Base-by-base conservation (phyloP, 2,329 filamentous ascomycete genomes). In the Aspergillus fijiensis region DNA sequence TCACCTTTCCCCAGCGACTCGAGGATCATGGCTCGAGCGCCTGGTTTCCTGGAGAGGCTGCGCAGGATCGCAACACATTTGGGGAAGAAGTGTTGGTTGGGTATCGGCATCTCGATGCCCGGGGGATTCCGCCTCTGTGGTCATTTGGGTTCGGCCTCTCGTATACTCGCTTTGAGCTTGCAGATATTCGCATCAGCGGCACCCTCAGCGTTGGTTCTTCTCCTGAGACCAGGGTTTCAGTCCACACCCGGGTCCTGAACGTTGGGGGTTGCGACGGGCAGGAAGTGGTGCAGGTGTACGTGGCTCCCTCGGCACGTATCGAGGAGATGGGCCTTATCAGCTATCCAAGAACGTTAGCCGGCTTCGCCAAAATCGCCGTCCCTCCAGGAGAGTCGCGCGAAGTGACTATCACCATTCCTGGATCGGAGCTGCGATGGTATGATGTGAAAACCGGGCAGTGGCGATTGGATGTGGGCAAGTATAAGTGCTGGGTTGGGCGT, bases 131-230 rank as follows among this genome's bases (percentile, higher is more conserved):
- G 5, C 86, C 87, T 0, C 79, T 89, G 0, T 92, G 91, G 75
- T 81, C 87, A 29, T 92, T 92, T 65, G 89, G 89, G 11, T 88
- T 90, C 70, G 89, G 89, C 1, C 80, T 92, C 7, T 89, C 87
- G 0, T 92, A 92, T 73, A 91, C 89, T 0, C 83, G 77, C 0
- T 92, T 92, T 70, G 80, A 82, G 51, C 54, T 61, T 5, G 35
- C 23, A 10, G 57, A 58, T 25, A 58, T 49, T 14, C 47, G 25
- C 2, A 12, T 58, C 9, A 25, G 39, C 2, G 39, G 19, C 2
- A 25, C 31, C 54, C n/a, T 12, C 33, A 48, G 4, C 47, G 48
- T 9, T 7, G 48, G 3, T 7, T 27, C 51, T 23, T 33, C 2
- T 16, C 55, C 5, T 49, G 47, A 35, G 33, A 12, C 1, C 33